These are phyloP conservation scores for Potentilla sterilis DNA, from an alignment of 306 rosid genomes.

Conservation along the genomic window DNA sequence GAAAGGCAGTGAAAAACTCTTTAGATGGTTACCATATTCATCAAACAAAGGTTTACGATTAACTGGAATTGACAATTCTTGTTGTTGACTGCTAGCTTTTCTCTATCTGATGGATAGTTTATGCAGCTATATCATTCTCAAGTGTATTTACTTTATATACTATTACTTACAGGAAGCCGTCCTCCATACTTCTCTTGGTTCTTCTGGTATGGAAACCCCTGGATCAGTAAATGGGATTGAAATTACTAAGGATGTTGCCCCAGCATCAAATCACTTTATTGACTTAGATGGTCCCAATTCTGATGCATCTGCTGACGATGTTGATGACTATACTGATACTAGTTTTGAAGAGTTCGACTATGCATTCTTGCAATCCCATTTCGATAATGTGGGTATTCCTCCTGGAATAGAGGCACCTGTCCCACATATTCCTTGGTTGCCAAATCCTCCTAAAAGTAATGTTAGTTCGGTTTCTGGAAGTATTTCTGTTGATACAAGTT, in stretches of 20 bases:
- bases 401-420: constrained; percentile 76
- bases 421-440: constrained; percentile 67
- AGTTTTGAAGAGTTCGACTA: constrained; percentile 46
- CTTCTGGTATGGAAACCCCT: constrained; percentile 31
- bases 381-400: constrained; percentile 68
- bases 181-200: constrained; percentile 29
- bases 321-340: constrained; percentile 34
- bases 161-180: constrained; percentile 38
- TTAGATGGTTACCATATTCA: constrained; percentile 38
- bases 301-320: constrained; percentile 49
- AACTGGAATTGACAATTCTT: constrained; percentile 15
- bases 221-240: constrained; percentile 42
- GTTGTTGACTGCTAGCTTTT: constrained; percentile 22
- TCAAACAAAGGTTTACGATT: constrained; percentile 49
- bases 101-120: constrained; percentile 3
- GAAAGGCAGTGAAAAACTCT: constrained; percentile 45
- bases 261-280: constrained; percentile 39
- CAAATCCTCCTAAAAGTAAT: constrained; percentile 29
- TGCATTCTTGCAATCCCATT: constrained; percentile 53
- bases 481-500: constrained; percentile 31
- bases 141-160: constrained; percentile 16
- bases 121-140: constrained; percentile 9
- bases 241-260: constrained; percentile 38
- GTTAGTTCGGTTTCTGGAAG: constrained; percentile 29
- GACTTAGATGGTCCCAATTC: constrained; percentile 51